Evolutionary conservation across 2,329 filamentous ascomycete genomes (phyloP), one percentile per base, ranked within the genome.

Genomic region (Penicillium brasilianum): DNA sequence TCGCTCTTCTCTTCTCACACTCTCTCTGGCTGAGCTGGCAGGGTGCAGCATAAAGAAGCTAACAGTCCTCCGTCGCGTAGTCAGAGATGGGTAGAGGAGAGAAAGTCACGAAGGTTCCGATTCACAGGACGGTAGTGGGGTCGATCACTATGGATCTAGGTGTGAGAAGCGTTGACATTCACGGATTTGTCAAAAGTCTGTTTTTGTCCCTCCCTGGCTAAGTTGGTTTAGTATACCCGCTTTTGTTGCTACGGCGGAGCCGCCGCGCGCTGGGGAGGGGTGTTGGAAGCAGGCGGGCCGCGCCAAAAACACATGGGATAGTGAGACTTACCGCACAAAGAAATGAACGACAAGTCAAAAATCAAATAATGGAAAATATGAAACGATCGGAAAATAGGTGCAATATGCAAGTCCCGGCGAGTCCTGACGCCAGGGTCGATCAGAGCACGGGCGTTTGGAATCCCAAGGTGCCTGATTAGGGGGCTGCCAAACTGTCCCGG

Each of bases 21-120:
- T 52, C 25, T 39, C 34, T 25, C 20, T 37, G 7, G 28, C 66
- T 66, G 66, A 66, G 64, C 63, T 66, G 64, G 65, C 69, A 73
- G 54, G 66, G 69, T 67, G 72, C 77, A 71, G 71, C 74, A 77
- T 76, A 70, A 70, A 72, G 69, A 46, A 46, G 53, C 53, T 30
- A 67, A 58, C 65, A 20, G 25, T 49, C 60, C 48, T 59, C 55
- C 59, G 22, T 59, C 51, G 53, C 59, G 62, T 59, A 63, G 56
- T 65, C 20, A 59, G 36, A 60, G 25, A 51, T 28, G 50, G 25
- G 25, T 32, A 13, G 41, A 34, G 48, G 43, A 20, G 13, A n/a
- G 25, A 8, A 34, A 34, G 11, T 2, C 32, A n/a, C 30, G 44
- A 20, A 30, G 46, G 59, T 3, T 3, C 58, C 32, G 46, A 46